These are phyloP conservation scores for Macrocybe gigantea DNA, from an alignment of 768 basidiomycete species.

Conservation along the genomic window DNA sequence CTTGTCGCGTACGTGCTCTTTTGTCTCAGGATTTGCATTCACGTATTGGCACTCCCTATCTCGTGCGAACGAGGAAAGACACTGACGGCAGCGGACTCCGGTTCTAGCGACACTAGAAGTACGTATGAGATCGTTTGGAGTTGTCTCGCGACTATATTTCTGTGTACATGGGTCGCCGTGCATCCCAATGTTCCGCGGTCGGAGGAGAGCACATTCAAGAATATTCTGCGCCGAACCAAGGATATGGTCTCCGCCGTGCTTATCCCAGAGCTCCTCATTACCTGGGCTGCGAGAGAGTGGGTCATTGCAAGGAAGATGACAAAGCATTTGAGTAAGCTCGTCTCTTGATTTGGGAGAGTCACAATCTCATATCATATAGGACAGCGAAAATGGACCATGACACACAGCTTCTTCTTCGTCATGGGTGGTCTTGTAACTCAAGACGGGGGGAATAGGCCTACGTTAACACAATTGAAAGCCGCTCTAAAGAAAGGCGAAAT, in stretches of 20 bases:
- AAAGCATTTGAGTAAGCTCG: background rate
- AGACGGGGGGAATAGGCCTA: background rate
- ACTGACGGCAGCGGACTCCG: too few relatives aligned
- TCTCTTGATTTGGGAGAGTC: too few relatives aligned
- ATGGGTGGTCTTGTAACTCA: constrained; percentile 19
- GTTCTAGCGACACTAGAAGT: too few relatives aligned
- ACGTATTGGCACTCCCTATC: too few relatives aligned
- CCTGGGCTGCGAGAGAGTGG: constrained; percentile 17
- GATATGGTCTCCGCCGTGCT: constrained; percentile 13
- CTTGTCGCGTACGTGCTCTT: too few relatives aligned
- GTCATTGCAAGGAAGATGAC: constrained; percentile 11
- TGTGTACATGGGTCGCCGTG: constrained; percentile 17
- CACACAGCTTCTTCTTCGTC: constrained; percentile 20
- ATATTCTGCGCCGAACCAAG: constrained; percentile 1
- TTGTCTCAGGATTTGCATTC: too few relatives aligned
- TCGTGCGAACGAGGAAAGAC: too few relatives aligned
- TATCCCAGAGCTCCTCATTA: constrained; percentile 15
- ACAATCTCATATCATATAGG: too few relatives aligned
- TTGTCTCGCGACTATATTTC: constrained; percentile 17
- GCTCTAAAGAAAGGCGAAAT: too few relatives aligned
- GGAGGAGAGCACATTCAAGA: background rate
- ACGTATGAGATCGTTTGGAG: constrained; percentile 16
- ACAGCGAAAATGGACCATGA: constrained; percentile 11
- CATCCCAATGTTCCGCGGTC: constrained; percentile 18
- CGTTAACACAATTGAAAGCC: too few relatives aligned